phyloP scores from a whole-genome alignment of 2,329 filamentous ascomycete species.

The Fusarium austroafricanum region DNA sequence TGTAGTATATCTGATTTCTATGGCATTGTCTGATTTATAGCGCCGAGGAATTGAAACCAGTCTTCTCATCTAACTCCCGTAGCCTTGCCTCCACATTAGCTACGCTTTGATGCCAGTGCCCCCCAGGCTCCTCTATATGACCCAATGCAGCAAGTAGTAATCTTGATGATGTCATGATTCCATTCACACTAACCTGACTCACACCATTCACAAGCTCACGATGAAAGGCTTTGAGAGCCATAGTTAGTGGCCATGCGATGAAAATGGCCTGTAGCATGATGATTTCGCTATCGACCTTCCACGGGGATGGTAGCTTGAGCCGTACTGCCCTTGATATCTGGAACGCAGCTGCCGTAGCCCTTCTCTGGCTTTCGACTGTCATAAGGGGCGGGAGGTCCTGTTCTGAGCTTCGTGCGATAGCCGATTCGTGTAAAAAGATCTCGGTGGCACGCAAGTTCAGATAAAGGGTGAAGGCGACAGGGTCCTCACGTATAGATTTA shows the following conservation, averaged over 20 bases:
- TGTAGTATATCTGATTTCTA: too few relatives aligned
- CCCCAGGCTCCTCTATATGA: neutral
- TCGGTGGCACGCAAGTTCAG: neutral
- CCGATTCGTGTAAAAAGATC: neutral
- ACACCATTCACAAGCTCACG: accelerated
- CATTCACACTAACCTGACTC: accelerated
- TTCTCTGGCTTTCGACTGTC: neutral
- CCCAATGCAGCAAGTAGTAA: accelerated
- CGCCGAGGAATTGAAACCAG: accelerated
- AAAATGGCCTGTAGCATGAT: neutral
- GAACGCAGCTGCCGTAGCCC: neutral
- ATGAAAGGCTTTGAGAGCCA: accelerated
- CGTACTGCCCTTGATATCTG: neutral
- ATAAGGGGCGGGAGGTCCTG: neutral
- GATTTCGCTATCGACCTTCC: accelerated
- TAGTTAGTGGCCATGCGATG: neutral
- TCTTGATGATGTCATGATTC: accelerated
- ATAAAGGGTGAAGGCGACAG: neutral
- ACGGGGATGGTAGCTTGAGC: accelerated
- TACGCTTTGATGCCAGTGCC: neutral
- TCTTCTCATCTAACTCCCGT: neutral
- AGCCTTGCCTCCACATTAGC: neutral
- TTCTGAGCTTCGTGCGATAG: neutral
- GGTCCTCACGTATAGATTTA: neutral
- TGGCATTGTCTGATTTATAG: neutral